These are phyloP conservation scores for Syncephalastrum monosporum DNA, from an alignment of 371 early-diverging fungal genomes.

Conservation along the genomic window DNA sequence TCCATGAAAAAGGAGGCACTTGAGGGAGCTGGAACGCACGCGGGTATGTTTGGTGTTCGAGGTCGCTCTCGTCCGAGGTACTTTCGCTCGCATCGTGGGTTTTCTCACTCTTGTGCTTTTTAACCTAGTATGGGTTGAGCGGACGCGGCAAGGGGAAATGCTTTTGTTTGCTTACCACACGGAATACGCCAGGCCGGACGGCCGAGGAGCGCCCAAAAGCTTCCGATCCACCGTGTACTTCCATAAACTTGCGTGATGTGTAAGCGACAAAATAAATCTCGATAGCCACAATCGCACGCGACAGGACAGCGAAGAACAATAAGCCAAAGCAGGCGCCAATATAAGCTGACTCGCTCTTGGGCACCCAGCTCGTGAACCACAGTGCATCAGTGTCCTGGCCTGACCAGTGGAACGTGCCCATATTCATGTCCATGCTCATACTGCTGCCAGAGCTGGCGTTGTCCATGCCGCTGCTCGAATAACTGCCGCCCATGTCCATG, in stretches of 20 bases:
- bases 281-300: slow-evolving; percentile 49
- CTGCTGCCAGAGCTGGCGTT: background rate
- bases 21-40: slow-evolving; percentile 27
- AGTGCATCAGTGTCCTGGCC: slow-evolving; percentile 32
- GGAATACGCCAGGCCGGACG: background rate
- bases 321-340: slow-evolving; percentile 59
- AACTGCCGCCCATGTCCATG: slow-evolving; percentile 3
- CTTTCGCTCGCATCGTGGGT: too few relatives aligned
- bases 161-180: slow-evolving; percentile 1
- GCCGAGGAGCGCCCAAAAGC: background rate
- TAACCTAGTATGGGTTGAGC: background rate
- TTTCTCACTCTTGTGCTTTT: too few relatives aligned
- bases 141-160: background rate
- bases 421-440: slow-evolving; percentile 23
- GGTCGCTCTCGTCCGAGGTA: too few relatives aligned
- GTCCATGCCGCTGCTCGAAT: too few relatives aligned
- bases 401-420: slow-evolving; percentile 52
- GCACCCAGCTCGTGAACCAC: slow-evolving; percentile 43
- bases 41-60: slow-evolving; percentile 4
- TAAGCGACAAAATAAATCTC: slow-evolving; percentile 51
- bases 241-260: slow-evolving; percentile 29
- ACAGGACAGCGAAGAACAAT: slow-evolving; percentile 48
- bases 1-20: slow-evolving; percentile 54
- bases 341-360: slow-evolving; percentile 50
- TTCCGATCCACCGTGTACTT: slow-evolving; percentile 13